Percentiles rank a stretch among this genome's conserved stretches.
These are phyloP conservation scores for Cladorrhinum samala DNA, from an alignment of 495 filamentous ascomycete genomes.

Conservation along the genomic window DNA sequence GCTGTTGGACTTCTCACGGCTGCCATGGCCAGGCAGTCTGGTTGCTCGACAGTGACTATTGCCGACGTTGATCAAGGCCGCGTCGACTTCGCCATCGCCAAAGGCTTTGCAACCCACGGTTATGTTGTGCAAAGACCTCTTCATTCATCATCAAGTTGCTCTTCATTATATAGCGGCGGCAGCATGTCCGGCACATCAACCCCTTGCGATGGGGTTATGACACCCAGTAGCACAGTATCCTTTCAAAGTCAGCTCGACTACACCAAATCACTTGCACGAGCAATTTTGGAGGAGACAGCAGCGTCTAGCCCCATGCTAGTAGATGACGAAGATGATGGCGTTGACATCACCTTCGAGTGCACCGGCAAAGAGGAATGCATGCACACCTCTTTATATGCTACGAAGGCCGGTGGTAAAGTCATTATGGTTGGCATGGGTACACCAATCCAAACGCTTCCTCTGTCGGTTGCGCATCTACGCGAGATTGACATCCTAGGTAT, in stretches of 20 bases:
- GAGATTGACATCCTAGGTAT: slow-evolving; percentile 92
- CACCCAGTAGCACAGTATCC: slow-evolving; percentile 35
- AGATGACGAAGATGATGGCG: slow-evolving; percentile 53
- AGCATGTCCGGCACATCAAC: slow-evolving; percentile 38
- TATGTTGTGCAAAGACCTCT: slow-evolving; percentile 50
- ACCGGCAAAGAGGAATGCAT: slow-evolving; percentile 84
- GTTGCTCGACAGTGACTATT: slow-evolving; percentile 63
- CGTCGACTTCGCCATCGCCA: slow-evolving; percentile 64
- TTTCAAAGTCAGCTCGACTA: slow-evolving; percentile 45
- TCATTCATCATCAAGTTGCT: slow-evolving; percentile 32
- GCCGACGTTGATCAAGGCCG: slow-evolving; percentile 78
- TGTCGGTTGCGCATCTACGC: slow-evolving; percentile 75
- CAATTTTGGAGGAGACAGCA: slow-evolving; percentile 44
- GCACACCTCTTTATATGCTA: slow-evolving; percentile 79
- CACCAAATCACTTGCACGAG: slow-evolving; percentile 52
- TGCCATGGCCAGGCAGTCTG: slow-evolving; percentile 60
- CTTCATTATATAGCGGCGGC: slow-evolving; percentile 31
- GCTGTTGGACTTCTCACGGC: slow-evolving; percentile 79
- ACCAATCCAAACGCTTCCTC: slow-evolving; percentile 77
- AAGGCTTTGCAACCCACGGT: slow-evolving; percentile 66
- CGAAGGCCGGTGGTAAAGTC: slow-evolving; percentile 70
- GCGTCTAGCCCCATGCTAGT: slow-evolving; percentile 18
- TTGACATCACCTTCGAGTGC: slow-evolving; percentile 82
- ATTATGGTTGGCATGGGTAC: slow-evolving; percentile 94
- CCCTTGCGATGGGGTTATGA: slow-evolving; percentile 39